Conservation (phyloP, 257 asterid genomes). For the Rehmannia glutinosa region DNA sequence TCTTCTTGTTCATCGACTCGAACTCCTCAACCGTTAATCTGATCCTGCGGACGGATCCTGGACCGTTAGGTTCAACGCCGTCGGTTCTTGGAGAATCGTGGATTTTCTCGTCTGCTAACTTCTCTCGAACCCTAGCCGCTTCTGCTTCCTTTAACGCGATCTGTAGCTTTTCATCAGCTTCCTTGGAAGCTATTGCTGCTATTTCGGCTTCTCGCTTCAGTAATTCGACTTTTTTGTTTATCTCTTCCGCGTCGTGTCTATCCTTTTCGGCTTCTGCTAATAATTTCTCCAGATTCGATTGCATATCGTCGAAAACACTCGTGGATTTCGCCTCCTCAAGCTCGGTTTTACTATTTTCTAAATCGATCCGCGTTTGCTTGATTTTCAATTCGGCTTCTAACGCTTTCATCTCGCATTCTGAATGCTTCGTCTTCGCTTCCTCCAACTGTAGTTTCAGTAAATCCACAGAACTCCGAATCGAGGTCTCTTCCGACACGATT, state of each 20-base stretch:
- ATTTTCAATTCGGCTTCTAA: constrained; percentile 36
- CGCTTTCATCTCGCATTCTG: constrained; percentile 35
- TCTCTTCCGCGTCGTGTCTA: constrained; percentile 33
- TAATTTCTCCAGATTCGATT: constrained; percentile 31
- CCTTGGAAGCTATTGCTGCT: constrained; percentile 32
- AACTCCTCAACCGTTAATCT: constrained; percentile 37
- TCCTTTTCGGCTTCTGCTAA: constrained; percentile 32
- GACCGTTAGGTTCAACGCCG: not conserved
- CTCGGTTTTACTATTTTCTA: constrained; percentile 40
- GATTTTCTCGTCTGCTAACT: constrained; percentile 47
- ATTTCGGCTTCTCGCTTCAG: constrained; percentile 47
- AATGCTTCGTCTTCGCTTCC: constrained; percentile 23
- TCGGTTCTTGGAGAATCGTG: constrained; percentile 33
- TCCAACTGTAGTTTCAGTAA: constrained; percentile 43
- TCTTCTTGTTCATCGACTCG: constrained; percentile 41
- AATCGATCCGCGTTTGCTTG: constrained; percentile 27
- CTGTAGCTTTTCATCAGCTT: constrained; percentile 53
- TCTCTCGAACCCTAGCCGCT: constrained; percentile 55
- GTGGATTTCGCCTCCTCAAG: constrained; percentile 35
- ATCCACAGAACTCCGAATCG: constrained; percentile 32
- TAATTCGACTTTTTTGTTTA: constrained; percentile 21
- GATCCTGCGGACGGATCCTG: constrained; percentile 31
- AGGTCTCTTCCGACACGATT: constrained; percentile 29
- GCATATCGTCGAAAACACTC: constrained; percentile 32
- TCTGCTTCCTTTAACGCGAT: constrained; percentile 39